A percentile compares a stretch with the other conserved stretches of the same genome.
phyloP scores from a whole-genome alignment of 1,284 basidiomycete species.

The Irpex sp. region DNA sequence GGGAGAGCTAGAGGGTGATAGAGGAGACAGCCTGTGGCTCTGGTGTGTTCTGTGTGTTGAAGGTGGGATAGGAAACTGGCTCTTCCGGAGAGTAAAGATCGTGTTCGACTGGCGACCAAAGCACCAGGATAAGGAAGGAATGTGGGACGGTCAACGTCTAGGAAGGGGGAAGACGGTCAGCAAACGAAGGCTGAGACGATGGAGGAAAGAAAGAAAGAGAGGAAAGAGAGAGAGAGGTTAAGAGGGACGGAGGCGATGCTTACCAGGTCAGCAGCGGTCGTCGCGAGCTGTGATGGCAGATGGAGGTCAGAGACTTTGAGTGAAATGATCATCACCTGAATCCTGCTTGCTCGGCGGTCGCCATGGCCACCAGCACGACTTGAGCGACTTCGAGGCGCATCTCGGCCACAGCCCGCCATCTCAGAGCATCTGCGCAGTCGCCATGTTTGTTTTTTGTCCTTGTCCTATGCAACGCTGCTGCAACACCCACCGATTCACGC shows the following conservation, averaged over 20 bases:
- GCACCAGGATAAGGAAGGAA: conserved; percentile 26
- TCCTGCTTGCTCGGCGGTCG: conserved; percentile 14
- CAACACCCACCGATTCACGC: too few relatives aligned
- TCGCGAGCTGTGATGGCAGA: conserved; percentile 7
- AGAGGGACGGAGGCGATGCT: not conserved
- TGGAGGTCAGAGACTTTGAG: conserved; percentile 15
- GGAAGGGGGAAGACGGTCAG: conserved; percentile 27
- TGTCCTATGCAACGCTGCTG: too few relatives aligned
- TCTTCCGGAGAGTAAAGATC: conserved; percentile 33
- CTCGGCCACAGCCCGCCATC: not conserved
- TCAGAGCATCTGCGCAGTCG: too few relatives aligned
- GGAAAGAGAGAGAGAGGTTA: conserved; percentile 10
- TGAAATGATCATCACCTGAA: conserved; percentile 10
- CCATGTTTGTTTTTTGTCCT: too few relatives aligned
- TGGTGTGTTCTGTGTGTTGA: conserved; percentile 10
- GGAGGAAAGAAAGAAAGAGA: conserved; percentile 27
- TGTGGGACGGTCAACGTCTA: conserved; percentile 58
- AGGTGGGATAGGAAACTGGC: conserved; percentile 20
- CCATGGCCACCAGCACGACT: conserved; percentile 21
- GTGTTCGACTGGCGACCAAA: conserved; percentile 28
- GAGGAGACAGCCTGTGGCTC: conserved; percentile 19
- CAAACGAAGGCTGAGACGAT: conserved; percentile 18
- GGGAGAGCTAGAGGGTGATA: conserved; percentile 14
- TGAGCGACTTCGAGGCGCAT: not conserved
- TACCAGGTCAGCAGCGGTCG: conserved; percentile 6